A percentile compares a stretch with the other conserved stretches of the same genome.
Evolutionary conservation across 192 early-diverging fungal species (phyloP).

Genomic region (Coemansia sp.): DNA sequence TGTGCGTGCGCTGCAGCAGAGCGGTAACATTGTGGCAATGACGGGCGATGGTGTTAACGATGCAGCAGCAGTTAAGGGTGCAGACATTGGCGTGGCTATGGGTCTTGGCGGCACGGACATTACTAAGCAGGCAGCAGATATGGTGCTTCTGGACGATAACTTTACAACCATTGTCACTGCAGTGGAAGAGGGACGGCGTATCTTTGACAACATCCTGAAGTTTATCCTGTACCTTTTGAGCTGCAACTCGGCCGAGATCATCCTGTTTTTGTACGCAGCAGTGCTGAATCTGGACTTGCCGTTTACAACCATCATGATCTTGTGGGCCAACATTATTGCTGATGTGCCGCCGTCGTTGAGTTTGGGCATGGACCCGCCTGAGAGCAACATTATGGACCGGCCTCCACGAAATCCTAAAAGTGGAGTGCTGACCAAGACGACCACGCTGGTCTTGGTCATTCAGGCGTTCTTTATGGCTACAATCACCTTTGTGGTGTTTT

Average conservation of each 20-base stretch:
- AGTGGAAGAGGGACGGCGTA: conserved; percentile 87
- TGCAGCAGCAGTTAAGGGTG: conserved; percentile 92
- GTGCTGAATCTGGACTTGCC: conserved; percentile 76
- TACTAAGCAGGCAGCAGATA: conserved; percentile 97
- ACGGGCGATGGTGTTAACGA: conserved; percentile 98
- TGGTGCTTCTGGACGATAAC: conserved; percentile 92
- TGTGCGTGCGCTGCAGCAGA: conserved; percentile 82
- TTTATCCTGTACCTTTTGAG: conserved; percentile 93
- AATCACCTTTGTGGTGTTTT: conserved; percentile 62
- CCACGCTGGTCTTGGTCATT: conserved; percentile 62
- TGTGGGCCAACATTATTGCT: conserved; percentile 97
- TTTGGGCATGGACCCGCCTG: conserved; percentile 85
- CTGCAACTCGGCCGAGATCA: conserved; percentile 95
- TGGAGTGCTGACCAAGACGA: conserved; percentile 68
- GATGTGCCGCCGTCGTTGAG: conserved; percentile 96
- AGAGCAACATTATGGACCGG: conserved; percentile 81
- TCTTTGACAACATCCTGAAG: conserved; percentile 98
- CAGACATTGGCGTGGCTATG: conserved; percentile 97
- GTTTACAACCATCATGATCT: conserved; percentile 90
- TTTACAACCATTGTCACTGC: conserved; percentile 95
- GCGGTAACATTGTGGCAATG: conserved; percentile 79
- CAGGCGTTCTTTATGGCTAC: conserved; percentile 73
- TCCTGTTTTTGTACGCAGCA: conserved; percentile 78
- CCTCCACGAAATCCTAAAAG: conserved; percentile 71
- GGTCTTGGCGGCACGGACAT: conserved; percentile 94